These are phyloP conservation scores for Cercophora scortea DNA, from an alignment of 495 filamentous ascomycete species.

Conservation along the genomic window DNA sequence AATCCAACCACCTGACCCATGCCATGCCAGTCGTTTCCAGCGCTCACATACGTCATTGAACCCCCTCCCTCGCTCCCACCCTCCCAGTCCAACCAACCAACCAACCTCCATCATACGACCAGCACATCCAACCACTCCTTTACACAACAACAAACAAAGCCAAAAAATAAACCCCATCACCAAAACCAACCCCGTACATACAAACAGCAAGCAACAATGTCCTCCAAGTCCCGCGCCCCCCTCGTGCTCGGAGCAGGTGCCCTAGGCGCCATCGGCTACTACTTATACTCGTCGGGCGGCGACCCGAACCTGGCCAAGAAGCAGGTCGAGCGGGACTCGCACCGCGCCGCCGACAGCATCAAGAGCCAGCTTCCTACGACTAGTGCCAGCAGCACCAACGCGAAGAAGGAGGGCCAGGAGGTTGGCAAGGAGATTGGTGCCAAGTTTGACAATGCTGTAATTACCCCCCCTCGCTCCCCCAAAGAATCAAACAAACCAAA, in stretches of 20 bases:
- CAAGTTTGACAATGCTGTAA: constrained; percentile 40
- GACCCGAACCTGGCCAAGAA: constrained; percentile 73
- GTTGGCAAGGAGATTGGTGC: constrained; percentile 37
- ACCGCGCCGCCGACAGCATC: constrained; percentile 56
- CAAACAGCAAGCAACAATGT: too few relatives aligned
- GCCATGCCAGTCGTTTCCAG: too few relatives aligned
- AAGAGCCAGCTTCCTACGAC: constrained; percentile 50
- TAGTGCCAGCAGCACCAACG: constrained; percentile 22
- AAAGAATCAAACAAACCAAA: background rate
- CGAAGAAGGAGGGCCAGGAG: constrained; percentile 32
- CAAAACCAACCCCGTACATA: too few relatives aligned
- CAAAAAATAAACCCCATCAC: too few relatives aligned
- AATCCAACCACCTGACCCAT: too few relatives aligned
- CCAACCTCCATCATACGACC: too few relatives aligned
- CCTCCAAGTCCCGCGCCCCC: constrained; percentile 35
- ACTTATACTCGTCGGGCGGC: constrained; percentile 84
- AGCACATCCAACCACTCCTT: too few relatives aligned
- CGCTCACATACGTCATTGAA: too few relatives aligned
- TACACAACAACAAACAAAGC: too few relatives aligned
- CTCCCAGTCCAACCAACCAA: too few relatives aligned
- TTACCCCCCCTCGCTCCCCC: too few relatives aligned
- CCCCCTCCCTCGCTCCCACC: too few relatives aligned
- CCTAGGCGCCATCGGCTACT: constrained; percentile 72
- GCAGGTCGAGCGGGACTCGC: constrained; percentile 63
- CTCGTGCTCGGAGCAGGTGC: constrained; percentile 54